These are phyloP conservation scores for Coemansia sp. DNA, from an alignment of 371 early-diverging fungal genomes.

Conservation along the genomic window DNA sequence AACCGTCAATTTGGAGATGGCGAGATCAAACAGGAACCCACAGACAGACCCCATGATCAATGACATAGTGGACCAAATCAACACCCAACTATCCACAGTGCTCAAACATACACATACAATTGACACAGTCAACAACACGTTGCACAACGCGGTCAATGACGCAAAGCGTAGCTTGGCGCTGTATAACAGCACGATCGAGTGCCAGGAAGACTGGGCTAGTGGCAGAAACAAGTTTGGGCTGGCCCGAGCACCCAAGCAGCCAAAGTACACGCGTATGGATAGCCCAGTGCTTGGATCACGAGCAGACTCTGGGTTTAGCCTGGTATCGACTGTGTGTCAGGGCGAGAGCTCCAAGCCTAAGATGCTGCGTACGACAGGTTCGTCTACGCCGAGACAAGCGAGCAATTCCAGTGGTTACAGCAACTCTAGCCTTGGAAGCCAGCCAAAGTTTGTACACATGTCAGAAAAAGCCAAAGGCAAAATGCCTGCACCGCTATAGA, in stretches of 20 bases:
- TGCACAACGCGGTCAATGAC: constrained; percentile 12
- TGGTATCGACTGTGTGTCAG: neutral
- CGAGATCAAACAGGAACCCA: constrained; percentile 17
- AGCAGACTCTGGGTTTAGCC: neutral
- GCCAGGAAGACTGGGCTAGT: neutral
- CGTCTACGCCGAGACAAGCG: too few relatives aligned
- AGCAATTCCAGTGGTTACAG: neutral
- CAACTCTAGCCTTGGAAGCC: neutral
- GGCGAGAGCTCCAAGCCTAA: too few relatives aligned
- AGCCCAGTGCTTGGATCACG: too few relatives aligned
- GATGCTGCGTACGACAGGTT: too few relatives aligned
- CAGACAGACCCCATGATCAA: constrained; percentile 12
- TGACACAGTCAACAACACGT: neutral
- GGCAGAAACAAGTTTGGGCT: neutral
- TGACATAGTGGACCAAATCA: constrained; percentile 13
- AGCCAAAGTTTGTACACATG: neutral
- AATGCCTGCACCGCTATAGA: constrained; percentile 12
- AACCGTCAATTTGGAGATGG: constrained; percentile 14
- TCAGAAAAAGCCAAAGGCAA: constrained; percentile 31
- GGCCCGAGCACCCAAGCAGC: neutral
- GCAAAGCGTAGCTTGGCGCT: constrained; percentile 10
- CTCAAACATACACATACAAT: constrained; percentile 1
- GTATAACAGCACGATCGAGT: constrained; percentile 7
- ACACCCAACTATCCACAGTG: neutral
- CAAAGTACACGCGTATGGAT: neutral